Evolutionary conservation across 176 grass and related monocot genomes (phyloP), one percentile per base, ranked within the genome.

Genomic region (Bonia amplexicaulis): DNA sequence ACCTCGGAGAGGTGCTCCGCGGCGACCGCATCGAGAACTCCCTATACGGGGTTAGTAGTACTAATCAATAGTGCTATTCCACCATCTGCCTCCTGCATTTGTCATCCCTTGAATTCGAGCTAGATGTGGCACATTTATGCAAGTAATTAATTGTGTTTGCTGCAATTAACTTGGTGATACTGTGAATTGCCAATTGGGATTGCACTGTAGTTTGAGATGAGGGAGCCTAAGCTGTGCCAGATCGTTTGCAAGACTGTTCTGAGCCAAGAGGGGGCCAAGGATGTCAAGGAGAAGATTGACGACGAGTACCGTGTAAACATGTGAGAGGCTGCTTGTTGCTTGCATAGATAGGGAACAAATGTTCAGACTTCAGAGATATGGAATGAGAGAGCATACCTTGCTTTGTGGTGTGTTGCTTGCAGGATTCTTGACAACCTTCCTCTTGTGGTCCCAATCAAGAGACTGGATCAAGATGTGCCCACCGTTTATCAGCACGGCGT

Each of bases 381-480:
- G 31, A 22, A 80, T 15, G 5, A 14, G 55, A 17, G 22, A 64
- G 0, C 40, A 16, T 64, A 9, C 45, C 46, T 74, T 81, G 52
- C 9, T 51, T 59, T 80, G 26, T 52, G 9, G 19, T 77, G 8
- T 81, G 13, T 57, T 89, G 9, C 27, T 53, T 68, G 33, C 80
- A 93, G 95, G 95, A 95, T 98, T 62, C 92, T 95, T 69, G 95
- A 98, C 64, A 98, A 95, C 82, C 91, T 98, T 86, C 93, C 96
- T 62, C 63, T 95, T 65, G 91, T 98, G 2, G 89, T 93, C 46
- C 91, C 93, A 40, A 62, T 92, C 23, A 93, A 74, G 84, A 93
- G 91, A 47, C 10, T 79, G 81, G 91, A 93, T 91, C 85, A 88
- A 9, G 89, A 95, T 47, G 80, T 45, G n/a, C 77, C 82, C 46